phyloP scores from a whole-genome alignment of 2,329 filamentous ascomycete genomes.

The Parastagonospora avenae region DNA sequence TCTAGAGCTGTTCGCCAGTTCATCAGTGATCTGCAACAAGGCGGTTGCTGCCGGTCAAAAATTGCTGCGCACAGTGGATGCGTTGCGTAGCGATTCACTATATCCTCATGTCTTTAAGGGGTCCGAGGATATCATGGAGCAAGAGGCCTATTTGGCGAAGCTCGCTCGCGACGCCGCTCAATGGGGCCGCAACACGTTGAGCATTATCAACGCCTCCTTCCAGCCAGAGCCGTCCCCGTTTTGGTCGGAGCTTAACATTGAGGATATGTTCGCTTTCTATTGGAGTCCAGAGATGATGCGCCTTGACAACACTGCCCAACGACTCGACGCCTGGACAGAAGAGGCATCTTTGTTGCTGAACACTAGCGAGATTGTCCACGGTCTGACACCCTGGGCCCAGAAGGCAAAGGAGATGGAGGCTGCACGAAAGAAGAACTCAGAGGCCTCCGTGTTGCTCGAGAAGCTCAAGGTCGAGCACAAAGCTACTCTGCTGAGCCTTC shows the following conservation, averaged over 20 bases:
- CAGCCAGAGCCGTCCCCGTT: conserved; percentile 6
- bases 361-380: conserved; percentile 67
- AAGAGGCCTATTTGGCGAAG: conserved; percentile 23
- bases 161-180: conserved; percentile 18
- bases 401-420: conserved; percentile 80
- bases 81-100: conserved; percentile 29
- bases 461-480: conserved; percentile 79
- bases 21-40: conserved; percentile 18
- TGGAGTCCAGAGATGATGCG: conserved; percentile 8
- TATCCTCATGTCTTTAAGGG: conserved; percentile 33
- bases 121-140: conserved; percentile 24
- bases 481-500: conserved; percentile 68
- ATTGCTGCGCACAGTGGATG: conserved; percentile 26
- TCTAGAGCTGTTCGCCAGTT: conserved; percentile 21
- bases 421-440: conserved; percentile 79
- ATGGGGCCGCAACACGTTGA: conserved; percentile 8
- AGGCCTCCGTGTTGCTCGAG: conserved; percentile 83
- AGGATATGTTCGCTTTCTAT: conserved; percentile 7
- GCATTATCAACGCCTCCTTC: conserved; percentile 6
- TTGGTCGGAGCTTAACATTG: conserved; percentile 6
- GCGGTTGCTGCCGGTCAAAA: conserved; percentile 25
- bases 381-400: conserved; percentile 78
- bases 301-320: conserved; percentile 8
- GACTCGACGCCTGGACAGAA: conserved; percentile 67
- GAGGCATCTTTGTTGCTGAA: conserved; percentile 56